Evolutionary conservation across 2,329 filamentous ascomycete species (phyloP), one percentile per base, ranked within the genome.

Genomic region (Malbranchea zuffiana): DNA sequence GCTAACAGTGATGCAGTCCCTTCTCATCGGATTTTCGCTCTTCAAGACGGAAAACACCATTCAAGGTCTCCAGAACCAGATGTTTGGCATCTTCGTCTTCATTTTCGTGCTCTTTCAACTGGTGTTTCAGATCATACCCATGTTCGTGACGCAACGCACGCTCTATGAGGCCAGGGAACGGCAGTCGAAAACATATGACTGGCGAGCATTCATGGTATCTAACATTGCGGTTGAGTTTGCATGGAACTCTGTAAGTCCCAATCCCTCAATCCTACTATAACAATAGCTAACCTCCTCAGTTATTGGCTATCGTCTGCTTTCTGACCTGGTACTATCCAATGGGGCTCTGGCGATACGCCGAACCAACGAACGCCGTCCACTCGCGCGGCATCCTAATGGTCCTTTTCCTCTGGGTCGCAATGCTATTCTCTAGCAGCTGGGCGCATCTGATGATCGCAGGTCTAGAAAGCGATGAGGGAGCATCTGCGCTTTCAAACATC

Each of bases 11-110:
- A 71, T 11, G 75, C 69, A 69, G 11, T 66, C 78, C 4, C 68
- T 92, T 11, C 90, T 88, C 57, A 82, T 92, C 51, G 84, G 83
- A 30, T 85, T 87, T 61, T 79, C 80, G 44, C 86, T 90, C 63
- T 84, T 75, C 70, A 71, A 75, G 15, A 78, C 81, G 1, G 69
- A 74, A 28, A 82, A 85, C 63, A 78, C 74, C 18, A 72, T 79
- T 25, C 83, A 87, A 56, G 85, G 85, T 44, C 68, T 92, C 3
- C 82, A 88, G 59, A 92, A 92, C 62, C 83, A 90, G 56, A 85
- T 90, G 76, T 92, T 90, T 55, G 72, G 76, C 57, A 80, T 93
- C 47, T 93, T 92, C 58, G 81, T 88, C 70, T 62, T 88, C 37
- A 66, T 81, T 39, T 88, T 79, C 28, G 75, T 92, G 53, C 90